phyloP scores from a whole-genome alignment of 208 protist species.

The Vickermania spadyakhi region DNA sequence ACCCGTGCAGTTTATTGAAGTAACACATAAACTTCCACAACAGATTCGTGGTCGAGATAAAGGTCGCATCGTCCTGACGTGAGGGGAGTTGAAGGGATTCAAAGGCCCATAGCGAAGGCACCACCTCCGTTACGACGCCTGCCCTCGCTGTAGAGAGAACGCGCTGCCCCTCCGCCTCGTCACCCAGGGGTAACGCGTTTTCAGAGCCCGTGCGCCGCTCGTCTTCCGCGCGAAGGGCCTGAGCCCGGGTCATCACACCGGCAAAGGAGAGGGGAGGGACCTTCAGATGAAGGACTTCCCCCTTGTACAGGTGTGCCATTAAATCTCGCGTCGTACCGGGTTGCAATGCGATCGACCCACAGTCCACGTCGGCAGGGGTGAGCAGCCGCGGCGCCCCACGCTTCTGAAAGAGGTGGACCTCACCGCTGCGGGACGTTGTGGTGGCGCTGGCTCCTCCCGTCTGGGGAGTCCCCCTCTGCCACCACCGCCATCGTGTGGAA shows the following conservation, averaged over 20 bases:
- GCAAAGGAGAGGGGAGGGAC: constrained; percentile 67
- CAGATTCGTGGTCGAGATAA: constrained; percentile 69
- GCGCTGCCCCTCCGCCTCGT: too few species aligned
- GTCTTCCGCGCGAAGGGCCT: neutral
- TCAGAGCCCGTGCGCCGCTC: neutral
- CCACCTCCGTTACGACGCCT: neutral
- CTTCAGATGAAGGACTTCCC: constrained; percentile 73
- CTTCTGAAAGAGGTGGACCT: neutral
- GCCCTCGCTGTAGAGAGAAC: neutral
- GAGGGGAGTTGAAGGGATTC: constrained; percentile 7
- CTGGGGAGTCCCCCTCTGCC: too few species aligned
- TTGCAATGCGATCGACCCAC: constrained; percentile 64
- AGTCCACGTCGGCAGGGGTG: constrained; percentile 31
- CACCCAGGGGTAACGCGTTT: neutral
- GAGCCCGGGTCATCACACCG: constrained; percentile 20
- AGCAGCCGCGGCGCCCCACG: neutral
- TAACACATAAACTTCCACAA: constrained; percentile 68
- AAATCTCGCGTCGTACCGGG: constrained; percentile 69
- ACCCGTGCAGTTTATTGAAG: constrained; percentile 55
- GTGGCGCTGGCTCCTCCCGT: too few species aligned
- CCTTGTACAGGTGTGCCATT: constrained; percentile 43
- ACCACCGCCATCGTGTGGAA: neutral
- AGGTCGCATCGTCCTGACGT: constrained; percentile 73
- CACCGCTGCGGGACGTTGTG: too few species aligned
- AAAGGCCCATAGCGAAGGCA: neutral